These are phyloP conservation scores for Metschnikowia gruessii DNA, from an alignment of 805 yeast species.

Conservation along the genomic window DNA sequence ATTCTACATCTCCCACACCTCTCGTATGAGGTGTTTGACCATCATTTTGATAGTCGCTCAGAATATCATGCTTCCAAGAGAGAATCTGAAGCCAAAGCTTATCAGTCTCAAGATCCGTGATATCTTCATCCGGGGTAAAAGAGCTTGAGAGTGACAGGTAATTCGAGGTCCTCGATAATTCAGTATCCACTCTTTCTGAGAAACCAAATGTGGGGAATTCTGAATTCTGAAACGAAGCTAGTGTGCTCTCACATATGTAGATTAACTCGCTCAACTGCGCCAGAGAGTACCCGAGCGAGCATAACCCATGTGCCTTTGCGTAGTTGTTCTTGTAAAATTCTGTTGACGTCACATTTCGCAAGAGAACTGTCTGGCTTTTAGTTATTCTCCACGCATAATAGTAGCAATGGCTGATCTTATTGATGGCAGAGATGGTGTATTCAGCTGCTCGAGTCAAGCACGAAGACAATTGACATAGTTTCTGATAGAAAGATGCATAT, in stretches of 20 bases:
- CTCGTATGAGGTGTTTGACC: neutral
- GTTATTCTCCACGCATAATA: slow-evolving; percentile 68
- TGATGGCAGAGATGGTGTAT: slow-evolving; percentile 22
- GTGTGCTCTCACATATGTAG: slow-evolving; percentile 14
- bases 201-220: slow-evolving; percentile 14
- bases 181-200: slow-evolving; percentile 13
- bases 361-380: slow-evolving; percentile 49
- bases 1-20: neutral
- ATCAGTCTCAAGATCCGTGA: slow-evolving; percentile 31
- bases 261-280: slow-evolving; percentile 29
- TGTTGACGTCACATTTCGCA: slow-evolving; percentile 32
- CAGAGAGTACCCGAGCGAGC: slow-evolving; percentile 17
- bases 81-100: slow-evolving; percentile 36
- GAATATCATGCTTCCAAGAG: slow-evolving; percentile 26
- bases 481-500: slow-evolving; percentile 13
- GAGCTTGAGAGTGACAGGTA: slow-evolving; percentile 1
- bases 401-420: slow-evolving; percentile 52
- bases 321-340: slow-evolving; percentile 30
- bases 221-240: slow-evolving; percentile 13
- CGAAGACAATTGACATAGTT: slow-evolving; percentile 18
- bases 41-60: slow-evolving; percentile 7
- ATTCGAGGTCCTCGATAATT: slow-evolving; percentile 3
- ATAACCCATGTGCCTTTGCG: slow-evolving; percentile 15
- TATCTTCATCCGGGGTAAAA: slow-evolving; percentile 8
- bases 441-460: slow-evolving; percentile 26